Evolutionary conservation across 2,329 filamentous ascomycete species (phyloP).

Genomic region (Pezizomycotina sp.): DNA sequence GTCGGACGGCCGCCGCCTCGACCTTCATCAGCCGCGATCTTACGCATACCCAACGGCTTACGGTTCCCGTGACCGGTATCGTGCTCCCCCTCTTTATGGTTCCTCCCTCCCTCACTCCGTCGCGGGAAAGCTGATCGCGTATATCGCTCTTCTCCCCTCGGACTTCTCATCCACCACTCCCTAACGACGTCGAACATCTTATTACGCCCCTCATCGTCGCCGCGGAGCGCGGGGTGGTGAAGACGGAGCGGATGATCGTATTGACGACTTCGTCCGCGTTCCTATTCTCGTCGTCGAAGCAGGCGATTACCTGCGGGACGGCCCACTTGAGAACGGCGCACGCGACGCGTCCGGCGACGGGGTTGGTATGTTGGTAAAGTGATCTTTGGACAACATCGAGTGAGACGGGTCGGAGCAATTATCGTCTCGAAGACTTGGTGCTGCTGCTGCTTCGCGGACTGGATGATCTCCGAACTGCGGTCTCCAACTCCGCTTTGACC

Average conservation of each 20-base stretch:
- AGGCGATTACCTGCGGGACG: conserved; percentile 73
- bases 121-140: conserved; percentile 56
- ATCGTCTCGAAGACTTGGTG: conserved; percentile 75
- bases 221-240: conserved; percentile 72
- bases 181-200: conserved; percentile 45
- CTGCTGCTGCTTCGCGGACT: conserved; percentile 63
- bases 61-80: conserved; percentile 77
- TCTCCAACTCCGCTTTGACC: conserved; percentile 62
- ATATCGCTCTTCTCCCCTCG: too few species aligned
- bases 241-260: conserved; percentile 63
- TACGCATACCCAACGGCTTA: conserved; percentile 51
- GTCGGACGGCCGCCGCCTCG: conserved; percentile 43
- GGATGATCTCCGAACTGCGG: conserved; percentile 73
- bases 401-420: conserved; percentile 67
- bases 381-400: conserved; percentile 90
- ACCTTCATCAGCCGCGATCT: conserved; percentile 40
- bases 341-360: conserved; percentile 68
- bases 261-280: conserved; percentile 56
- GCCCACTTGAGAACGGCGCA: conserved; percentile 66
- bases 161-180: too few species aligned
- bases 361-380: conserved; percentile 84
- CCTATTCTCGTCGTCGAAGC: conserved; percentile 60
- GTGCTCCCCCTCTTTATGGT: conserved; percentile 71
- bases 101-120: conserved; percentile 63
- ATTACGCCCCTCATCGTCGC: conserved; percentile 57